Percentiles rank a stretch among this genome's conserved stretches.
phyloP scores from a whole-genome alignment of 2,329 filamentous ascomycete genomes.

The Alternaria sp. region DNA sequence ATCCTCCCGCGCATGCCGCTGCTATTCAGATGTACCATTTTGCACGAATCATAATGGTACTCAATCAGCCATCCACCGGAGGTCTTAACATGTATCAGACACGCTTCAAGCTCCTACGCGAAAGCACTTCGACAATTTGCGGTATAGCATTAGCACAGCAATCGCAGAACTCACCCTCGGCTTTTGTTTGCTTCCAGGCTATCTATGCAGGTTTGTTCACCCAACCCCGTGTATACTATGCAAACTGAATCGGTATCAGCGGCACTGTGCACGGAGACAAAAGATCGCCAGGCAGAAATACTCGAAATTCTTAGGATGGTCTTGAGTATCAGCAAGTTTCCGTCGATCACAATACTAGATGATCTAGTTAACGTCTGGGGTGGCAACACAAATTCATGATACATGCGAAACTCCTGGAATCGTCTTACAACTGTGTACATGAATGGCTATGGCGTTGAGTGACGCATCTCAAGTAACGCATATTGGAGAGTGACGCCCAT shows the following conservation, averaged over 20 bases:
- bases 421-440: background rate
- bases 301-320: conserved; percentile 27
- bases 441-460: background rate
- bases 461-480: background rate
- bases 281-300: conserved; percentile 29
- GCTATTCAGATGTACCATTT: conserved; percentile 64
- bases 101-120: conserved; percentile 55
- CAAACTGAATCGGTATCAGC: conserved; percentile 16
- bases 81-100: conserved; percentile 59
- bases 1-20: conserved; percentile 48
- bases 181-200: conserved; percentile 42
- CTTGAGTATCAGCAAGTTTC: conserved; percentile 37
- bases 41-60: conserved; percentile 61
- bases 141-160: conserved; percentile 59
- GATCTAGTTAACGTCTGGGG: conserved; percentile 40
- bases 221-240: background rate
- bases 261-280: conserved; percentile 32
- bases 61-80: conserved; percentile 62
- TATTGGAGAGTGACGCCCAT: background rate
- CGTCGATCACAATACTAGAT: conserved; percentile 35
- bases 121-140: conserved; percentile 59
- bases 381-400: conserved; percentile 41
- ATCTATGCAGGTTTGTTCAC: conserved; percentile 40
- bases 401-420: background rate
- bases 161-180: conserved; percentile 36